Evolutionary conservation across 2,329 filamentous ascomycete species (phyloP).

Genomic region (Passalora sequoiae): DNA sequence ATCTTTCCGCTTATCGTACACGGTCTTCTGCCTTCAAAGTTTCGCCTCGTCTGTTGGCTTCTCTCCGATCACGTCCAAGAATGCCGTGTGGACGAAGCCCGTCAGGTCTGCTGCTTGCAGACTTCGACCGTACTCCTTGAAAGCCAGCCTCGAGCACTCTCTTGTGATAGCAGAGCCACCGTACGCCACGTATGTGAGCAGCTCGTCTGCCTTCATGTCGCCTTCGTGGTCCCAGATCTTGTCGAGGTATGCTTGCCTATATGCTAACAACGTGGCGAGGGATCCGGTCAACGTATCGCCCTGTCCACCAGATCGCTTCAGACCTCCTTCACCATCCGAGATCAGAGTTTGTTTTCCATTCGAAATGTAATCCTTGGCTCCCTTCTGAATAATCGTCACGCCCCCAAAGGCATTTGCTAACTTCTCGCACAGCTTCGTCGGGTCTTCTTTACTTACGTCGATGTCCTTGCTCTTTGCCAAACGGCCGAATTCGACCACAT

Average conservation of each 20-base stretch:
- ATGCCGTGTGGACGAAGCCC: conserved; percentile 78
- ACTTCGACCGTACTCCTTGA: conserved; percentile 76
- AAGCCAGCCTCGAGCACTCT: conserved; percentile 84
- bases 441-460: conserved; percentile 49
- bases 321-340: conserved; percentile 71
- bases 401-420: conserved; percentile 74
- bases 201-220: conserved; percentile 53
- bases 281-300: conserved; percentile 91
- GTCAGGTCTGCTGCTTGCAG: conserved; percentile 92
- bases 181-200: conserved; percentile 72
- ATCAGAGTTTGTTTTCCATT: conserved; percentile 71
- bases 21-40: too few species aligned
- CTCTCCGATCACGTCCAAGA: conserved; percentile 74
- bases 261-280: conserved; percentile 81
- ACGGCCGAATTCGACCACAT: conserved; percentile 85
- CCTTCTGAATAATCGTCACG: conserved; percentile 89
- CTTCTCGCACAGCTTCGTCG: conserved; percentile 58
- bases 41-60: conserved; percentile 30
- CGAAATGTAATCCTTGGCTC: conserved; percentile 72
- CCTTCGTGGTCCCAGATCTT: conserved; percentile 64
- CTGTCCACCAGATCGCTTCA: conserved; percentile 89
- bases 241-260: conserved; percentile 81
- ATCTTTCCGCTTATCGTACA: too few species aligned
- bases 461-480: conserved; percentile 71
- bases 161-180: conserved; percentile 83